Conservation (phyloP, 2,329 filamentous ascomycete species). For the Monilinia vaccinii-corymbosi region DNA sequence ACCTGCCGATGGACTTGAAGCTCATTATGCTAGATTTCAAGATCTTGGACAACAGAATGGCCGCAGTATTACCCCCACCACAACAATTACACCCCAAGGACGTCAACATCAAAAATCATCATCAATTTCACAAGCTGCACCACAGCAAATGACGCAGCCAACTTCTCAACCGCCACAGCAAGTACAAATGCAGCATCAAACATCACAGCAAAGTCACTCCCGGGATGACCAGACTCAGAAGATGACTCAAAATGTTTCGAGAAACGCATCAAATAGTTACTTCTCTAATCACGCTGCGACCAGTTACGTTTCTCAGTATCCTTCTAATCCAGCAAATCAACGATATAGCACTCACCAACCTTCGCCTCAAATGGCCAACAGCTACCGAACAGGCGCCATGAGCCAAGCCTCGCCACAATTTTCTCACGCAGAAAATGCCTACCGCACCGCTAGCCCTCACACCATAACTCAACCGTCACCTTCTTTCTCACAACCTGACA, state of each 20-base stretch:
- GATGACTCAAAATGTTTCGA: constrained; percentile 16
- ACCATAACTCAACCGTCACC: constrained; percentile 24
- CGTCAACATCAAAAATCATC: constrained; percentile 22
- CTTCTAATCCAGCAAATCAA: constrained; percentile 26
- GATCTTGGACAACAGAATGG: constrained; percentile 24
- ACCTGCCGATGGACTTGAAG: constrained; percentile 28
- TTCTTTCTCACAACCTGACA: constrained; percentile 23
- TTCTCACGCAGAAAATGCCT: constrained; percentile 24
- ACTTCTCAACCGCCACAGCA: constrained; percentile 8
- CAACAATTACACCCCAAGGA: constrained; percentile 18
- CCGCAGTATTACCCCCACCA: constrained; percentile 22
- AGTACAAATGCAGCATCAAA: constrained; percentile 21
- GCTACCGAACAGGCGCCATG: constrained; percentile 20
- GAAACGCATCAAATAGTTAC: constrained; percentile 23
- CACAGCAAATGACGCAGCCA: constrained; percentile 19
- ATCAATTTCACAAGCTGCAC: constrained; percentile 21
- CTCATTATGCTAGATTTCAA: constrained; percentile 28
- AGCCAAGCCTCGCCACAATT: constrained; percentile 26
- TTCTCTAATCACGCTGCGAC: constrained; percentile 21
- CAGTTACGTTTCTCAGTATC: constrained; percentile 26
- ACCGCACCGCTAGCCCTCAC: constrained; percentile 27
- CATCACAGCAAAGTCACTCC: constrained; percentile 21
- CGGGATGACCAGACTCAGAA: constrained; percentile 22
- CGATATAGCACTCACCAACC: constrained; percentile 24
- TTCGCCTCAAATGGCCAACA: constrained; percentile 26